Conservation (phyloP, 257 asterid genomes). For the Euphrasia confusa region DNA sequence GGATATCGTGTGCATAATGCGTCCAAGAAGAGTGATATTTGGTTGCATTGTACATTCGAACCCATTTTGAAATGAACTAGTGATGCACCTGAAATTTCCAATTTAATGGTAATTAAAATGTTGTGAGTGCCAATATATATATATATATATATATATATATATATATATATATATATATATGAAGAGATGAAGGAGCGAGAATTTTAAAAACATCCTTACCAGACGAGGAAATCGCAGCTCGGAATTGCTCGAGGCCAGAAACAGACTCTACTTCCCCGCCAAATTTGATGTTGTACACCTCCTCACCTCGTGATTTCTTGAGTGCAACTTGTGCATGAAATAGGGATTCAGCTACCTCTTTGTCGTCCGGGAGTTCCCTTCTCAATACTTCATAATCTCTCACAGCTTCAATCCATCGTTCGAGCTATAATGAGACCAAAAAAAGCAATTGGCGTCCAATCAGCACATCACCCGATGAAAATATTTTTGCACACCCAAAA, state of each 20-base stretch:
- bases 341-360: conserved; percentile 65
- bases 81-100: conserved; percentile 50
- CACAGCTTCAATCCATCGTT: conserved; percentile 85
- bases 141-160: no score
- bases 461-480: neutral
- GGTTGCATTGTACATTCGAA: conserved; percentile 49
- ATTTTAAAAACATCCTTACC: conserved; percentile 35
- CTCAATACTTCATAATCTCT: conserved; percentile 73
- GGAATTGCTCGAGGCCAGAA: conserved; percentile 64
- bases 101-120: conserved; percentile 14
- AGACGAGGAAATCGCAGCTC: conserved; percentile 65
- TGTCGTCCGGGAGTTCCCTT: conserved; percentile 58
- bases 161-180: no score
- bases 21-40: conserved; percentile 62
- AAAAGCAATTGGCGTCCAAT: neutral
- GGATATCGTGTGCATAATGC: conserved; percentile 63
- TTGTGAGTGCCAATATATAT: neutral
- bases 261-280: conserved; percentile 78
- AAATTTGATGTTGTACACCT: conserved; percentile 59
- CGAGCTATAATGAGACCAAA: conserved; percentile 48
- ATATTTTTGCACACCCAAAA: neutral
- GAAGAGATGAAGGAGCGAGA: neutral
- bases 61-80: conserved; percentile 60
- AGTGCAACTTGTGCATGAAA: conserved; percentile 70
- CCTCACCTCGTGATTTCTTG: conserved; percentile 72